These are phyloP conservation scores for Nicotiana noctiflora DNA, from an alignment of 257 asterid genomes.

Conservation along the genomic window DNA sequence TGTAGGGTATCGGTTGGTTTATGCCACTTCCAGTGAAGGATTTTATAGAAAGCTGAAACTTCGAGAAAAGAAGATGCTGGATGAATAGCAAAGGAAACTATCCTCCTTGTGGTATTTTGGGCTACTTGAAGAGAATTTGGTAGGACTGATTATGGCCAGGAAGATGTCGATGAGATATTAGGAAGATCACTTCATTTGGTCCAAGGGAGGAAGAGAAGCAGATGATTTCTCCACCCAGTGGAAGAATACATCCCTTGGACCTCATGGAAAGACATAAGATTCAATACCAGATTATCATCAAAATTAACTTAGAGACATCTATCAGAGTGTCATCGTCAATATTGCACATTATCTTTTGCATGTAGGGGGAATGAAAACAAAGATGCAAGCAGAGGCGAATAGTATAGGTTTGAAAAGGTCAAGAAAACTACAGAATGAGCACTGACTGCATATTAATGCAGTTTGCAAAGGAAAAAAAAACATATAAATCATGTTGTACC, in stretches of 20 bases:
- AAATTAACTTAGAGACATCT: neutral
- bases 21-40: neutral
- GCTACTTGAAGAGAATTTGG: neutral
- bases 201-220: neutral
- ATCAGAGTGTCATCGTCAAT: neutral
- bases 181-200: neutral
- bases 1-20: neutral
- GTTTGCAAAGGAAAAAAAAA: neutral
- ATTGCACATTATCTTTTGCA: neutral
- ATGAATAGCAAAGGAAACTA: neutral
- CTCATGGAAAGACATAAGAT: neutral
- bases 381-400: neutral
- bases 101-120: neutral
- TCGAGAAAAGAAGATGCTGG: neutral
- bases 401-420: neutral
- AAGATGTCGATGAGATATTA: neutral
- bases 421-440: neutral
- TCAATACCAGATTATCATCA: neutral
- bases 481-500: constrained; percentile 31
- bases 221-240: neutral
- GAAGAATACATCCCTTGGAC: neutral
- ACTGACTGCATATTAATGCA: neutral
- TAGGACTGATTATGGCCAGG: neutral
- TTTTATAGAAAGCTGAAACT: neutral
- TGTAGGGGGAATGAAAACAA: neutral